Evolutionary conservation across 2,329 filamentous ascomycete genomes (phyloP).

Genomic region (Hypoxylon sp.): DNA sequence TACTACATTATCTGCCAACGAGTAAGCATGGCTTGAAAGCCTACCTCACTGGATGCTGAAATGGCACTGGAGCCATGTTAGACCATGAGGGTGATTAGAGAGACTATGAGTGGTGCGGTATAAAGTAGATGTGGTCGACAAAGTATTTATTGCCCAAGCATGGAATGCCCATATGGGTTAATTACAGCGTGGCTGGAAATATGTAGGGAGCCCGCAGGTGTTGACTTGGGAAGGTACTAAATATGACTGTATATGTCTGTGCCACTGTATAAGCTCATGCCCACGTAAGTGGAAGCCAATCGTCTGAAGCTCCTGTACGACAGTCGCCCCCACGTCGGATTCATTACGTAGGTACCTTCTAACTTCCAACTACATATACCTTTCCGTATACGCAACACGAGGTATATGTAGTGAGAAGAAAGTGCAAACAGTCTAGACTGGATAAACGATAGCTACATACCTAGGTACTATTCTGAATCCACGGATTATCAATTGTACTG

Average conservation of each 20-base stretch:
- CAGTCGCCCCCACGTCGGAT: background rate
- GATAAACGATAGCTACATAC: too few relatives aligned
- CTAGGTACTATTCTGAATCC: too few relatives aligned
- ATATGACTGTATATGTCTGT: conserved; percentile 37
- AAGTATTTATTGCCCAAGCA: conserved; percentile 18
- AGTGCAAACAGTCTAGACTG: too few relatives aligned
- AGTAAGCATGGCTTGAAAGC: background rate
- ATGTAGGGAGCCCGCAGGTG: too few relatives aligned
- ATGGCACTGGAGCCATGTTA: conserved; percentile 53
- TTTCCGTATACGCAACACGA: too few relatives aligned
- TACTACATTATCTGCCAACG: conserved; percentile 8
- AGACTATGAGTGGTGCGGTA: conserved; percentile 10
- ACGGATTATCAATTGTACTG: too few relatives aligned
- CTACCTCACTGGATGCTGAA: conserved; percentile 52
- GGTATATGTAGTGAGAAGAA: too few relatives aligned
- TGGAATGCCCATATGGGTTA: conserved; percentile 15
- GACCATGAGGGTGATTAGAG: conserved; percentile 11
- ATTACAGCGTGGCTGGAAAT: conserved; percentile 18
- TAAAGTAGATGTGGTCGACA: background rate
- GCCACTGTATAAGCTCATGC: conserved; percentile 21
- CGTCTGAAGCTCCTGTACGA: background rate
- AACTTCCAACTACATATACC: too few relatives aligned
- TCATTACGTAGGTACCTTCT: too few relatives aligned
- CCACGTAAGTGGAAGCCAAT: background rate
- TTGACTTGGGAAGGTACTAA: conserved; percentile 8